phyloP scores from a whole-genome alignment of 2,329 filamentous ascomycete genomes.

The Apiospora pterosperma region DNA sequence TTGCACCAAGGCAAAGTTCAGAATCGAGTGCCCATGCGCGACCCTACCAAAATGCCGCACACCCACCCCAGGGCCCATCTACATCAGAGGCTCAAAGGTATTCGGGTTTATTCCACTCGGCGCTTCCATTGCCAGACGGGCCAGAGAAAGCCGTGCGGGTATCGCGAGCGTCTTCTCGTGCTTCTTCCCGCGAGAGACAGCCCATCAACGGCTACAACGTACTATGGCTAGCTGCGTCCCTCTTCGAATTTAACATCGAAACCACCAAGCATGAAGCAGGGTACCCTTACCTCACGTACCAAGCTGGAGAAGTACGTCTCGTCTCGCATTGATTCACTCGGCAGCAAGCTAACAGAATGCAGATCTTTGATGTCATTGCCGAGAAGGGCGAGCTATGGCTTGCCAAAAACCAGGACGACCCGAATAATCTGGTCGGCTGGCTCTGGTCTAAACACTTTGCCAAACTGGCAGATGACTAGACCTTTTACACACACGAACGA shows the following conservation, averaged over 20 bases:
- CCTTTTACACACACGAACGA: neutral
- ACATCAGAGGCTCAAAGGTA: slow-evolving; percentile 46
- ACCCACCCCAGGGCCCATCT: slow-evolving; percentile 32
- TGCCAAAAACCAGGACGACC: slow-evolving; percentile 94
- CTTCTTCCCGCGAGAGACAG: slow-evolving; percentile 57
- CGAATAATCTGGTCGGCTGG: slow-evolving; percentile 78
- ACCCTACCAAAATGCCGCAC: slow-evolving; percentile 54
- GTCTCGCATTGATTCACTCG: neutral
- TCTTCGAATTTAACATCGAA: slow-evolving; percentile 97
- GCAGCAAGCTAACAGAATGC: slow-evolving; percentile 9
- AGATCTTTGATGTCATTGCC: slow-evolving; percentile 88
- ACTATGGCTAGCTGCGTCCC: slow-evolving; percentile 85
- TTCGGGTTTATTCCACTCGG: slow-evolving; percentile 82
- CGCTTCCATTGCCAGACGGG: slow-evolving; percentile 74
- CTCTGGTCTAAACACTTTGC: slow-evolving; percentile 99
- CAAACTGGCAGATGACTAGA: slow-evolving; percentile 50
- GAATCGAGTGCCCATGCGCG: slow-evolving; percentile 45
- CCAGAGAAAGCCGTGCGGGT: slow-evolving; percentile 49
- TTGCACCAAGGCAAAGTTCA: slow-evolving; percentile 47
- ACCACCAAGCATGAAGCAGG: slow-evolving; percentile 88
- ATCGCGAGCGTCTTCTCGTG: slow-evolving; percentile 57
- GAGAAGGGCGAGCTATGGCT: slow-evolving; percentile 98
- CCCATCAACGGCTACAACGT: slow-evolving; percentile 62
- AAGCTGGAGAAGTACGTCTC: slow-evolving; percentile 75
- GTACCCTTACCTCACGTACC: slow-evolving; percentile 94